phyloP scores from a whole-genome alignment of 1,139 yeast genomes.

The Yamadazyma epiphylla region DNA sequence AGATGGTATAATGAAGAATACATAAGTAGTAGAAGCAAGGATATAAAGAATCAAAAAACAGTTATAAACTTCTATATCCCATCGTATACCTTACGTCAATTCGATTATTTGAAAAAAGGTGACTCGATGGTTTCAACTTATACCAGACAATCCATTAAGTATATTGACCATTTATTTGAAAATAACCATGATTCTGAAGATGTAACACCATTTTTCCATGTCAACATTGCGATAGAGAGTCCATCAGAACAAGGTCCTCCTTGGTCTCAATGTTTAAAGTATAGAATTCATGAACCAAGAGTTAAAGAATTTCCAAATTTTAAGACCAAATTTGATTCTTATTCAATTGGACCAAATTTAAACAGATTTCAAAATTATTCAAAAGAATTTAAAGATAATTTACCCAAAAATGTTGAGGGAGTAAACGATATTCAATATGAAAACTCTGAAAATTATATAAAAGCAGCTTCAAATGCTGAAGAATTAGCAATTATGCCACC shows the following conservation, averaged over 20 bases:
- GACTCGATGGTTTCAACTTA: conserved; percentile 51
- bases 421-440: conserved; percentile 35
- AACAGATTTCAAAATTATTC: conserved; percentile 7
- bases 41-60: conserved; percentile 15
- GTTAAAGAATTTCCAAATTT: conserved; percentile 45
- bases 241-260: conserved; percentile 43
- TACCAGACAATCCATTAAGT: conserved; percentile 54
- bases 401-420: no score
- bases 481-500: conserved; percentile 46
- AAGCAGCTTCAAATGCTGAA: conserved; percentile 26
- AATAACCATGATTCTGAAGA: conserved; percentile 5
- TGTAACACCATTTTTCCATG: conserved; percentile 8
- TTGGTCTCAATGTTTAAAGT: conserved; percentile 48
- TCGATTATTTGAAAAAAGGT: conserved; percentile 53
- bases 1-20: conserved; percentile 43
- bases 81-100: conserved; percentile 52
- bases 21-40: conserved; percentile 6
- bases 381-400: conserved; percentile 6
- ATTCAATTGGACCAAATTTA: conserved; percentile 18
- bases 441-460: conserved; percentile 24
- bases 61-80: conserved; percentile 42
- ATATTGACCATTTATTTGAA: conserved; percentile 44
- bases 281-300: conserved; percentile 41
- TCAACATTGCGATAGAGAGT: conserved; percentile 27
- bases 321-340: conserved; percentile 34